These are phyloP conservation scores for Vitis hybrid DNA, from an alignment of 177 flowering plant species.

Conservation along the genomic window DNA sequence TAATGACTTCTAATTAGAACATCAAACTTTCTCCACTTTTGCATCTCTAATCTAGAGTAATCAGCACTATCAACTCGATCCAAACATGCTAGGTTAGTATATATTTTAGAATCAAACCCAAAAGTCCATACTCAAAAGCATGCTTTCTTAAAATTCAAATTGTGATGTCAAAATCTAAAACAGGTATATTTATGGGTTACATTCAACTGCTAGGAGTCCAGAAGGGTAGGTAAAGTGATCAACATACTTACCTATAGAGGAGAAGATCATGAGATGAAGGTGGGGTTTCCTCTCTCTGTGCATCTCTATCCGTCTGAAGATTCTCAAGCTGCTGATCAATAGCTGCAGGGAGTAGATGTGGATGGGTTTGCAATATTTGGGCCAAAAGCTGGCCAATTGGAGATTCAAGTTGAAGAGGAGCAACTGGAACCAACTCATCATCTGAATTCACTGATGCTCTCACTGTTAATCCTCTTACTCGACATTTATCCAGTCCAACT, in stretches of 20 bases:
- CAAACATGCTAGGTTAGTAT: neutral
- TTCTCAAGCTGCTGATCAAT: slow-evolving; percentile 89
- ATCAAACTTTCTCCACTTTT: neutral
- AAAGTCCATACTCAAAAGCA: neutral
- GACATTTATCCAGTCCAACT: slow-evolving; percentile 29
- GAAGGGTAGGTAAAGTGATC: neutral
- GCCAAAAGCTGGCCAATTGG: slow-evolving; percentile 81
- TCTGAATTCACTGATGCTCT: slow-evolving; percentile 56
- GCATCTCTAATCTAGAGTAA: neutral
- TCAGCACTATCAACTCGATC: neutral
- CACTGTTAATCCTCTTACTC: slow-evolving; percentile 39
- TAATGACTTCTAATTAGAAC: too few relatives aligned
- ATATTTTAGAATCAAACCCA: neutral
- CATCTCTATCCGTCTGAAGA: slow-evolving; percentile 62
- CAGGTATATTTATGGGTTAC: neutral
- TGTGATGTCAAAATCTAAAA: neutral
- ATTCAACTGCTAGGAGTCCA: neutral
- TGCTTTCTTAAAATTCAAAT: neutral
- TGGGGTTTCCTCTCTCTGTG: slow-evolving; percentile 40
- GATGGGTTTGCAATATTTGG: slow-evolving; percentile 79
- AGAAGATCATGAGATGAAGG: slow-evolving; percentile 49
- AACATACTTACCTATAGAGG: slow-evolving; percentile 53
- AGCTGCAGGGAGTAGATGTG: slow-evolving; percentile 82
- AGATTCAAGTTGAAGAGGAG: slow-evolving; percentile 79
- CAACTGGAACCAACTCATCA: slow-evolving; percentile 45